Evolutionary conservation across 768 basidiomycete genomes (phyloP).

Genomic region (Rhizopogon sp.): DNA sequence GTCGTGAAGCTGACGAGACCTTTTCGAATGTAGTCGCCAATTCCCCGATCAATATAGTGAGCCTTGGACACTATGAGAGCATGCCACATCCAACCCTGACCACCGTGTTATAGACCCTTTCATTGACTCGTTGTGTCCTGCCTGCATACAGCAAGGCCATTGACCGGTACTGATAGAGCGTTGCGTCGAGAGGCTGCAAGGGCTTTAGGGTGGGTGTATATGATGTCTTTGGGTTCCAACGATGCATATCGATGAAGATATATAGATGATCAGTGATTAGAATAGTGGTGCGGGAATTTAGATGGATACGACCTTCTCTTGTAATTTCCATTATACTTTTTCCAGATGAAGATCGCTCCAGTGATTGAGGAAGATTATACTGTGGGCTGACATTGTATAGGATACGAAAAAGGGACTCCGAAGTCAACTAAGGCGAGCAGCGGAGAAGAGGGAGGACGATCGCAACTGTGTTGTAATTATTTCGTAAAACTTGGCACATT

Average conservation of each 20-base stretch:
- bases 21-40: conserved; percentile 44
- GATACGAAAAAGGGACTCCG: conserved; percentile 10
- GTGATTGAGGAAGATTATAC: not conserved
- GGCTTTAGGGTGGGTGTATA: not conserved
- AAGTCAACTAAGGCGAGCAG: conserved; percentile 1
- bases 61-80: conserved; percentile 20
- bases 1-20: conserved; percentile 18
- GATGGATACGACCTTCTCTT: not conserved
- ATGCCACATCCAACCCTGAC: conserved; percentile 11
- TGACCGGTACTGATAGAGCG: not conserved
- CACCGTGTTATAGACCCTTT: conserved; percentile 25
- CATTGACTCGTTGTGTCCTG: conserved; percentile 31
- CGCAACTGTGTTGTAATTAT: conserved; percentile 25
- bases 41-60: conserved; percentile 68
- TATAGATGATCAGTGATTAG: conserved; percentile 13
- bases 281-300: not conserved
- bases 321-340: not conserved
- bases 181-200: conserved; percentile 1
- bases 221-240: not conserved
- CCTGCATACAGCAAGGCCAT: conserved; percentile 15
- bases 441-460: conserved; percentile 3
- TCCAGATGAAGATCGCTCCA: not conserved
- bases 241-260: not conserved
- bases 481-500: conserved; percentile 25
- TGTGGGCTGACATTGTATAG: not conserved